phyloP scores from a whole-genome alignment of 768 basidiomycete species.

The Xerocomus potaroensis region DNA sequence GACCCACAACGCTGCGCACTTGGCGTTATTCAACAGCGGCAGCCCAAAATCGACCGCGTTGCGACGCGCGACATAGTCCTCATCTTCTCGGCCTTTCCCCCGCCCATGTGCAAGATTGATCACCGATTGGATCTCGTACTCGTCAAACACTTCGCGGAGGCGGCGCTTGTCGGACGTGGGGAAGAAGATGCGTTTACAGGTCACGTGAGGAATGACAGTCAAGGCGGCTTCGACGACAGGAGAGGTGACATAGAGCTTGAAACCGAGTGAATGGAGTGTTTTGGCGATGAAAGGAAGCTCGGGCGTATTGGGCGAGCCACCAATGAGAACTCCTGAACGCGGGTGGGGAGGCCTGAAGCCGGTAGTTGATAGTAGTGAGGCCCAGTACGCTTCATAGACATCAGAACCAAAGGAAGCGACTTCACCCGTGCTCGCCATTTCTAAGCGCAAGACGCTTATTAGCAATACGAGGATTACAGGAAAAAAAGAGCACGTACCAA shows the following conservation, averaged over 20 bases:
- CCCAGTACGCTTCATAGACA: slow-evolving; percentile 95
- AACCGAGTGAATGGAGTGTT: slow-evolving; percentile 78
- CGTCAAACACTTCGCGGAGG: slow-evolving; percentile 88
- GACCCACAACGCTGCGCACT: slow-evolving; percentile 85
- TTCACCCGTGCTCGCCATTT: slow-evolving; percentile 98
- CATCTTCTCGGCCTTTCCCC: slow-evolving; percentile 73
- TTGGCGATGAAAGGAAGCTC: slow-evolving; percentile 85
- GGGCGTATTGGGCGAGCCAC: slow-evolving; percentile 83
- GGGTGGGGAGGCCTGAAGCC: slow-evolving; percentile 89
- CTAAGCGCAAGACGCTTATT: slow-evolving; percentile 33
- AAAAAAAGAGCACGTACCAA: slow-evolving; percentile 57
- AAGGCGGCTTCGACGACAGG: slow-evolving; percentile 74
- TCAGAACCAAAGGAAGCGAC: slow-evolving; percentile 94
- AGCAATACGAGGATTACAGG: background rate
- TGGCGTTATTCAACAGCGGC: slow-evolving; percentile 86
- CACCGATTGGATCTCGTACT: slow-evolving; percentile 91
- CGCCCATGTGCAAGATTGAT: slow-evolving; percentile 86
- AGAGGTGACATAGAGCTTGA: slow-evolving; percentile 92
- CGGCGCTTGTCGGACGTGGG: slow-evolving; percentile 95
- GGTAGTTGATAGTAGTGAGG: slow-evolving; percentile 89
- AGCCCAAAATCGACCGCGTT: slow-evolving; percentile 97
- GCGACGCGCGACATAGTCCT: slow-evolving; percentile 95
- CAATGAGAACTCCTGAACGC: slow-evolving; percentile 85
- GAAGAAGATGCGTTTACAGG: slow-evolving; percentile 90
- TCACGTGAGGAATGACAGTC: slow-evolving; percentile 72